These are phyloP conservation scores for Oidium heveae DNA, from an alignment of 2,329 filamentous ascomycete genomes.

Conservation along the genomic window DNA sequence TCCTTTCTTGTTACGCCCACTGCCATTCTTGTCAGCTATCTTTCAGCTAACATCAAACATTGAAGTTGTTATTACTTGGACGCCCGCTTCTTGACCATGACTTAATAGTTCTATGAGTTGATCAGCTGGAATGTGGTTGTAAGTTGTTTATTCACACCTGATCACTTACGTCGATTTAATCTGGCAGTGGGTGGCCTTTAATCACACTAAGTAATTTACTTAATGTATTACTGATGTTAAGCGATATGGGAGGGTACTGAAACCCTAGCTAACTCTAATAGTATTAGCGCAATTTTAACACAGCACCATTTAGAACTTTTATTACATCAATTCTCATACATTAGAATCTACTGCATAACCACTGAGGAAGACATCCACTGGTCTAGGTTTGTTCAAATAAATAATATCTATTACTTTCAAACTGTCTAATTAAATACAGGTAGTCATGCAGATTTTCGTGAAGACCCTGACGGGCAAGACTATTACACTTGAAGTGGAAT, in stretches of 20 bases:
- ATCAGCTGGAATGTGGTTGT: no score
- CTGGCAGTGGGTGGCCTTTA: no score
- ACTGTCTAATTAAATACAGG: conserved; percentile 8
- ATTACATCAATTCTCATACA: no score
- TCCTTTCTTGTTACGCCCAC: conserved; percentile 99
- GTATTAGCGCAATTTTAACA: not conserved
- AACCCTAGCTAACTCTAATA: not conserved
- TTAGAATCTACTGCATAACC: conserved; percentile 1
- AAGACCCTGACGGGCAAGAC: conserved; percentile 96
- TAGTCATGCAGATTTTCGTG: conserved; percentile 35
- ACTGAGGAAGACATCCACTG: conserved; percentile 14
- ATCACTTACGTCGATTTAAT: no score
- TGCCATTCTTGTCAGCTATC: conserved; percentile 17
- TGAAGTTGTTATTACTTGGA: conserved; percentile 26
- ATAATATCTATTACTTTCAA: not conserved
- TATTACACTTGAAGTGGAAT: conserved; percentile 99
- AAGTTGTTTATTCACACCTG: no score
- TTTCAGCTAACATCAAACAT: not conserved
- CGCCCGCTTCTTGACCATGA: conserved; percentile 49
- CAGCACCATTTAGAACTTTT: no score
- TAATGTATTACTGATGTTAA: not conserved
- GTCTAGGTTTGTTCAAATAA: conserved; percentile 10
- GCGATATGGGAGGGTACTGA: not conserved
- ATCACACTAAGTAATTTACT: no score
- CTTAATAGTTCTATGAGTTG: no score